Evolutionary conservation across 805 yeast species (phyloP), one percentile per base, ranked within the genome.

Genomic region (Ogataea allantospora): DNA sequence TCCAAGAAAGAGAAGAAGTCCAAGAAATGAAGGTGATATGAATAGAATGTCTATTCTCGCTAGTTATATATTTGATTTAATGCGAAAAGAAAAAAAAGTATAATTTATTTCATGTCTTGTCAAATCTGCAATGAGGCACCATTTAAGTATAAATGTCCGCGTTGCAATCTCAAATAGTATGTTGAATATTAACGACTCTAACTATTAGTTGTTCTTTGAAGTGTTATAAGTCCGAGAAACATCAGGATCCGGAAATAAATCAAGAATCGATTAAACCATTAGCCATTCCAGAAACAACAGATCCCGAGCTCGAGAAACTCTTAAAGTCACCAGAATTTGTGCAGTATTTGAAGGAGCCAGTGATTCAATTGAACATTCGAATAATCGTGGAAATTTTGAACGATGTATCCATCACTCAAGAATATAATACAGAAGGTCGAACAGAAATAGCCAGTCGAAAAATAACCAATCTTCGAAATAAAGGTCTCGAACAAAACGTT

Each of bases 401-500:
- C 21, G 78, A 80, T 42, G 65, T 74, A 1, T 48, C 54, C 2
- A 36, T 75, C 2, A 65, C 81, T 3, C 68, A 70, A 8, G 85
- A 78, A 46, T 60, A 63, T 15, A 67, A 70, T 13, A 42, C 57
- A 7, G 87, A 80, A 16, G 78, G 80, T 14, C 59, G 85, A 23
- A 47, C 63, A 16, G 80, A 74, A 17, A 69, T 82, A 9, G 85
- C 85, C 2, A 71, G 78, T 44, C 70, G 75, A 48, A 78, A 82
- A 47, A 62, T 86, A 7, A 67, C 75, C 6, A 77, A 76, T 37
- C 61, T 86, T 11, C 61, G 95, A 22, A 55, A 53, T 3, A 81
- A 83, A 5, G 95, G 95, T 0, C 38, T 66, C 0, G 87, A 85
- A 47, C 75, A 74, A 33, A 86, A 86, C 52, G 77, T 67, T 44